Conservation (phyloP, 1,284 basidiomycete genomes). For the Rugosomyces carneus region DNA sequence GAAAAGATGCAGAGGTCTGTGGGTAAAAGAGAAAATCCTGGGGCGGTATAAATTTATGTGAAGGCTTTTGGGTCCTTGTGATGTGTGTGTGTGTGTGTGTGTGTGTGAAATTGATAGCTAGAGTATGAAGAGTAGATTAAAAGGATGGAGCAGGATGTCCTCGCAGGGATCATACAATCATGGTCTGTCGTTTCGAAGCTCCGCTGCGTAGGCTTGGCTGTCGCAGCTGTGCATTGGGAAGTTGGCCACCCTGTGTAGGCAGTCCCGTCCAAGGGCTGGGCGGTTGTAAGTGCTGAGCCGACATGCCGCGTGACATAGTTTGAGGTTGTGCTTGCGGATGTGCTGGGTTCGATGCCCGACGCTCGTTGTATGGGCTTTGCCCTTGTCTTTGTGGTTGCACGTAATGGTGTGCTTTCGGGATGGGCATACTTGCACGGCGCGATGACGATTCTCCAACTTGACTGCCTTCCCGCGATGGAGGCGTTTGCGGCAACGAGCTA, state of each 20-base stretch:
- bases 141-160: not conserved
- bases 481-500: not conserved
- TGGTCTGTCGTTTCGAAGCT: slow-evolving; percentile 15
- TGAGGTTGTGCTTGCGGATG: slow-evolving; percentile 16
- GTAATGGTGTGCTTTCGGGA: slow-evolving; percentile 2
- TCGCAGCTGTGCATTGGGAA: slow-evolving; percentile 17
- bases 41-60: slow-evolving; percentile 7
- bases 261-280: slow-evolving; percentile 34
- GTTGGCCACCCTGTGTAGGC: slow-evolving; percentile 25
- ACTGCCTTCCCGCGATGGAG: not conserved
- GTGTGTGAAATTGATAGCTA: not conserved
- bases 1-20: not conserved
- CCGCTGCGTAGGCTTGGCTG: slow-evolving; percentile 7
- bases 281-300: slow-evolving; percentile 9
- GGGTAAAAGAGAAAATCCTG: not conserved
- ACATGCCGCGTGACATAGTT: slow-evolving; percentile 8
- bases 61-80: slow-evolving; percentile 7
- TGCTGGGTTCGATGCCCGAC: slow-evolving; percentile 8
- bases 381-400: slow-evolving; percentile 9
- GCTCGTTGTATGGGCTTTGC: slow-evolving; percentile 11
- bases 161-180: slow-evolving; percentile 14
- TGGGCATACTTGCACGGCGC: slow-evolving; percentile 17
- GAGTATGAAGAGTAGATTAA: not conserved
- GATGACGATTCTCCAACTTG: slow-evolving; percentile 6
- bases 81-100: slow-evolving; percentile 1